These are phyloP conservation scores for Staphylotrichum longicolle DNA, from an alignment of 495 filamentous ascomycete species.

Conservation along the genomic window DNA sequence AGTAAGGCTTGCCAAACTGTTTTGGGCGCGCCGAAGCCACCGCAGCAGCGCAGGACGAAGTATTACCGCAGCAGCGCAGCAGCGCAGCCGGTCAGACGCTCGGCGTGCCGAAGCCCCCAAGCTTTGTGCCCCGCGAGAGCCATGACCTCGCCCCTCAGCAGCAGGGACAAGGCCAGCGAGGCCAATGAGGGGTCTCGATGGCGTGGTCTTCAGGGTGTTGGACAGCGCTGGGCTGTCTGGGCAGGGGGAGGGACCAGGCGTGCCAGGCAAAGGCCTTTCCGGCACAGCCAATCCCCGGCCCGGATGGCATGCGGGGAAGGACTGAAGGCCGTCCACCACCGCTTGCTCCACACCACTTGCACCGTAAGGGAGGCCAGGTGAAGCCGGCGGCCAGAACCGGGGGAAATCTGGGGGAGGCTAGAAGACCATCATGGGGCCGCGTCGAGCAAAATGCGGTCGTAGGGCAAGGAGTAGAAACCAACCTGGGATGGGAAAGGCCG, in stretches of 20 bases:
- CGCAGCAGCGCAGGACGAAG: background rate
- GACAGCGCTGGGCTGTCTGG: background rate
- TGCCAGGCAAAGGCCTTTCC: background rate
- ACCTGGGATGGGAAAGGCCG: slow-evolving; percentile 7
- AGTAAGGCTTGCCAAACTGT: background rate
- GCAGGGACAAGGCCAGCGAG: slow-evolving; percentile 9
- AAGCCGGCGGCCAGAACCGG: slow-evolving; percentile 16
- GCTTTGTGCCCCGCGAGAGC: slow-evolving; percentile 11
- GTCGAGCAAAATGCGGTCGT: background rate
- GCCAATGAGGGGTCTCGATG: slow-evolving; percentile 21
- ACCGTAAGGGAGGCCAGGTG: slow-evolving; percentile 20
- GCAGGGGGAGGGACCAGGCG: slow-evolving; percentile 2
- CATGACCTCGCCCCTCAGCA: slow-evolving; percentile 14
- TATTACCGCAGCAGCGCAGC: background rate
- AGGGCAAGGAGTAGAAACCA: slow-evolving; percentile 5
- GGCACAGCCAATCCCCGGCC: slow-evolving; percentile 26
- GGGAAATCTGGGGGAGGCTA: slow-evolving; percentile 8
- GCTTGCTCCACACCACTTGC: slow-evolving; percentile 16
- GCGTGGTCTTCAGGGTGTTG: background rate
- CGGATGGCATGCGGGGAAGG: slow-evolving; percentile 25
- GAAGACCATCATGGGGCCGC: slow-evolving; percentile 22
- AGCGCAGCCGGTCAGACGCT: slow-evolving; percentile 9
- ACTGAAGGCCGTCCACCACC: slow-evolving; percentile 11
- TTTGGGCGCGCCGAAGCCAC: background rate
- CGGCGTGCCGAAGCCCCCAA: background rate